Evolutionary conservation across 495 filamentous ascomycete species (phyloP).

Genomic region (Cercophora newfieldiana): DNA sequence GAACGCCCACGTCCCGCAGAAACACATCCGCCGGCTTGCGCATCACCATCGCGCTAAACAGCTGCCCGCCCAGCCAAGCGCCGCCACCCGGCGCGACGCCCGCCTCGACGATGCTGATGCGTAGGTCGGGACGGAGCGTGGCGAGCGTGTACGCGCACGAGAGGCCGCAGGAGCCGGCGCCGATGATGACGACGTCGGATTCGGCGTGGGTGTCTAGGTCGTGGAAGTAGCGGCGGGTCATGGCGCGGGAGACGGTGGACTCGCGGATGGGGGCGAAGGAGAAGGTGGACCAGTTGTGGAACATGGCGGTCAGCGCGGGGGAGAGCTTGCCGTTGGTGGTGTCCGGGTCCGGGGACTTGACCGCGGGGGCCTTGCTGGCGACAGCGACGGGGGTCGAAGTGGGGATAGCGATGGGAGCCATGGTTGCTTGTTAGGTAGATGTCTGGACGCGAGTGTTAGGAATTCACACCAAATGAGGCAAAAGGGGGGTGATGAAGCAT

Average conservation of each 20-base stretch:
- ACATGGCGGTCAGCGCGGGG: constrained; percentile 61
- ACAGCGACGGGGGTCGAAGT: constrained; percentile 31
- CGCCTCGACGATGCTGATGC: constrained; percentile 89
- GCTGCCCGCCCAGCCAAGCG: constrained; percentile 89
- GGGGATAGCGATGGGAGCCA: constrained; percentile 71
- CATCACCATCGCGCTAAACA: constrained; percentile 92
- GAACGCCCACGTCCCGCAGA: constrained; percentile 73
- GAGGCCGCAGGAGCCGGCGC: constrained; percentile 83
- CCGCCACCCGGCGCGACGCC: constrained; percentile 84
- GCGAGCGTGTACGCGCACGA: constrained; percentile 81
- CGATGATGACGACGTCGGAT: constrained; percentile 87
- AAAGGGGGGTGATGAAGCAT: constrained; percentile 60
- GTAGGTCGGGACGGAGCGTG: constrained; percentile 81
- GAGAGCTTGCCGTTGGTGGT: constrained; percentile 41
- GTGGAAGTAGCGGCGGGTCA: constrained; percentile 87
- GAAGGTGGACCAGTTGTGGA: constrained; percentile 74
- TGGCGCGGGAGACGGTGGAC: constrained; percentile 85
- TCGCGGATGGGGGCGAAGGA: constrained; percentile 84
- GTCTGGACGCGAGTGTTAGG: constrained; percentile 29
- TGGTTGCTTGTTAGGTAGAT: constrained; percentile 42
- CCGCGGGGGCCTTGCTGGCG: constrained; percentile 36
- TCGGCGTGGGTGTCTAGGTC: constrained; percentile 89
- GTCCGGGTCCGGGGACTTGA: constrained; percentile 35
- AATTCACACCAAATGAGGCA: constrained; percentile 24
- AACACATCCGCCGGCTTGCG: constrained; percentile 87